Evolutionary conservation across 164 flowering plant genomes (phyloP).

Genomic region (Cinnamomum micranthum): DNA sequence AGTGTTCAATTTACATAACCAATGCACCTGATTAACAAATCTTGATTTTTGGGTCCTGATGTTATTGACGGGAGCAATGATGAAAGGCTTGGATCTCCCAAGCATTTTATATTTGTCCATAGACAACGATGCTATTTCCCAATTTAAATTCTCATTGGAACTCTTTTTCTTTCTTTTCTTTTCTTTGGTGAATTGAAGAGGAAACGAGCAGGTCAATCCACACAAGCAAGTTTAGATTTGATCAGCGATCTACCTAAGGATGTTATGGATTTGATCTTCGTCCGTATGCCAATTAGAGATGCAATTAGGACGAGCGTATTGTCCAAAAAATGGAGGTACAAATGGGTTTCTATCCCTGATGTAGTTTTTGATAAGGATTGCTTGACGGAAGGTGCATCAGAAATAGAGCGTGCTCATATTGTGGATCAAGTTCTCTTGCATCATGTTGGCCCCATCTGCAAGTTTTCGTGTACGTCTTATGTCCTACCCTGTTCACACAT

Average conservation of each 20-base stretch:
- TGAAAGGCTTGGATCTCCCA: too few species aligned
- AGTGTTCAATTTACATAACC: too few species aligned
- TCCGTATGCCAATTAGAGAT: constrained; percentile 6
- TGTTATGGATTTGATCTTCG: background rate
- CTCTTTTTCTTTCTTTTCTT: background rate
- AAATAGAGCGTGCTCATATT: background rate
- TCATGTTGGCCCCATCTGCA: too few species aligned
- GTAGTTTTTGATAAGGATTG: background rate
- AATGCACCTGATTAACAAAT: too few species aligned
- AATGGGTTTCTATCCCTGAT: constrained; percentile 2
- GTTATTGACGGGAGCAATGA: too few species aligned
- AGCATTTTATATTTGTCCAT: too few species aligned
- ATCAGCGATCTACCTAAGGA: background rate
- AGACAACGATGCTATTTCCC: too few species aligned
- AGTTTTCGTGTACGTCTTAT: background rate
- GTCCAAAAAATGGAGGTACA: background rate
- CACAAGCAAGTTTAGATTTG: background rate
- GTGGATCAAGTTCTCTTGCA: background rate
- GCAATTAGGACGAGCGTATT: constrained; percentile 7
- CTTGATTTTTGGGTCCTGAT: too few species aligned
- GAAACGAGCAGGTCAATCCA: background rate
- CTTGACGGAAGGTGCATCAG: too few species aligned
- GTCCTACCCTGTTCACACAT: background rate
- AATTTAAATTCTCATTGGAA: background rate
- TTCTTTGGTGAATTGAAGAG: background rate